phyloP scores from a whole-genome alignment of 129 eudicot genomes.

The carrot (Daucus carota) region DH1_v3.0 NC_030385.2:42087001-42087500 shows the following conservation, averaged over 20 bases:
- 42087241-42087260: neutral
- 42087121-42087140: slow-evolving; percentile 50
- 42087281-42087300: neutral
- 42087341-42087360: slow-evolving; percentile 72
- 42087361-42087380: slow-evolving; percentile 60
- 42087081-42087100: neutral
- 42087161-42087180: slow-evolving; percentile 57
- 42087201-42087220: slow-evolving; percentile 74
- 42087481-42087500: neutral
- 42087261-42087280: neutral
- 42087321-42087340: slow-evolving; percentile 59
- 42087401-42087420: slow-evolving; percentile 66
- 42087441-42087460: slow-evolving; percentile 73
- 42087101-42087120: too few species aligned
- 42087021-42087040: neutral
- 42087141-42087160: slow-evolving; percentile 59
- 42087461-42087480: slow-evolving; percentile 10
- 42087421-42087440: slow-evolving; percentile 57
- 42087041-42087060: neutral
- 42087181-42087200: slow-evolving; percentile 45
- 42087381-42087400: slow-evolving; percentile 63
- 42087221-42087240: slow-evolving; percentile 28
- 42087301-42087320: slow-evolving; percentile 26
- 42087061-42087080: neutral
- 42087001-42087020: neutral